Evolutionary conservation across 495 filamentous ascomycete genomes (phyloP).

Genomic region (Hamigera avellanea): DNA sequence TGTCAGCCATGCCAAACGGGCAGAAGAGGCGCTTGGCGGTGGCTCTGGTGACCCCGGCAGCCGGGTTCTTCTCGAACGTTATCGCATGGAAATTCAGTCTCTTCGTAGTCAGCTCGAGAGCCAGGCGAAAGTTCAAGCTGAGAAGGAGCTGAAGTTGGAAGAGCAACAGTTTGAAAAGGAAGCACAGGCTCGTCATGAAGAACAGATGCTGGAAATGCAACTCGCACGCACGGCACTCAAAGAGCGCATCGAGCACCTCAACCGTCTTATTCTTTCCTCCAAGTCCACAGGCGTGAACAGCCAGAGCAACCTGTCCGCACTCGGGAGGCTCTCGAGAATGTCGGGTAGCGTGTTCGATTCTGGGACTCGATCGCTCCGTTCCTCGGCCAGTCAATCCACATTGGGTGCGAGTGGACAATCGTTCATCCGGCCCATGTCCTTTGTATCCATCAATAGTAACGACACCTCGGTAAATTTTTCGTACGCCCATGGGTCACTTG

Average conservation of each 20-base stretch:
- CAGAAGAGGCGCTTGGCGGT: conserved; percentile 72
- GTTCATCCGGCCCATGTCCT: conserved; percentile 51
- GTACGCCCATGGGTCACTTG: conserved; percentile 20
- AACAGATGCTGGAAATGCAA: conserved; percentile 98
- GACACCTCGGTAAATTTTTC: conserved; percentile 28
- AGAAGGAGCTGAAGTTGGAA: conserved; percentile 54
- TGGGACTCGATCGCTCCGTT: conserved; percentile 49
- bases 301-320: conserved; percentile 56
- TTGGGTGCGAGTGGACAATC: conserved; percentile 38
- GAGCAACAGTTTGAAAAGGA: conserved; percentile 69
- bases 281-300: conserved; percentile 89
- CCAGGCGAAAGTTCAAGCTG: conserved; percentile 58
- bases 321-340: conserved; percentile 57
- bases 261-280: conserved; percentile 86
- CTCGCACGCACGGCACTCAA: conserved; percentile 90
- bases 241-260: conserved; percentile 94
- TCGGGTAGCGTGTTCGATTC: conserved; percentile 33
- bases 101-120: conserved; percentile 70
- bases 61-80: conserved; percentile 80
- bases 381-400: conserved; percentile 63
- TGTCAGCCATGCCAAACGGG: conserved; percentile 90
- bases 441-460: conserved; percentile 43
- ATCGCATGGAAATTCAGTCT: conserved; percentile 85
- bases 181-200: conserved; percentile 76
- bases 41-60: conserved; percentile 68